Percentiles rank a stretch among this genome's conserved stretches.
These are phyloP conservation scores for Melocanna baccifera DNA, from an alignment of 176 grass and related monocot genomes.

Conservation along the genomic window DNA sequence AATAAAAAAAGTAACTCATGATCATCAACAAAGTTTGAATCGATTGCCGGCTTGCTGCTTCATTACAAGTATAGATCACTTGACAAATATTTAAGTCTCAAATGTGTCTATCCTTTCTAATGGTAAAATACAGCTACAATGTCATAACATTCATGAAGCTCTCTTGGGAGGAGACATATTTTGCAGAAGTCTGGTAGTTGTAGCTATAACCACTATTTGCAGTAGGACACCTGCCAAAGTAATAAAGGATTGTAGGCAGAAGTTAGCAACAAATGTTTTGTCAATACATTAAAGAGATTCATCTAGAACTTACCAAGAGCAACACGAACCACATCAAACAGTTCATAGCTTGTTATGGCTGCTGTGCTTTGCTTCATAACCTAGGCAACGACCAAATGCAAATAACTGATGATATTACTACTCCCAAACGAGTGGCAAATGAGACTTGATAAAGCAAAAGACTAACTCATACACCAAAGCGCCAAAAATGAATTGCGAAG, in stretches of 20 bases:
- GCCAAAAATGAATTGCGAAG: background rate
- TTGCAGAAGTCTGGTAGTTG: constrained; percentile 59
- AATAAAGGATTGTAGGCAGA: background rate
- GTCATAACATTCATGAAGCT: constrained; percentile 43
- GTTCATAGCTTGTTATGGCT: constrained; percentile 58
- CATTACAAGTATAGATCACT: constrained; percentile 5
- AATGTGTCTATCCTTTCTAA: background rate
- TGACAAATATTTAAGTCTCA: background rate
- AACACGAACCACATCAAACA: constrained; percentile 43
- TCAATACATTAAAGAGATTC: background rate
- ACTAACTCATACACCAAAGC: background rate
- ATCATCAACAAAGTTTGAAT: background rate
- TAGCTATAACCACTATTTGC: constrained; percentile 67
- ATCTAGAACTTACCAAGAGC: constrained; percentile 48
- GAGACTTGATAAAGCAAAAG: background rate
- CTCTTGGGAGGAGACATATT: constrained; percentile 88
- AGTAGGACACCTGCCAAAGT: constrained; percentile 52
- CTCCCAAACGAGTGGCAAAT: background rate
- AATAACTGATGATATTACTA: background rate
- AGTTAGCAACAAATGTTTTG: constrained; percentile 16
- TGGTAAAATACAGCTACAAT: background rate
- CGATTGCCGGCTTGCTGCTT: background rate
- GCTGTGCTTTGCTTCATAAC: constrained; percentile 44
- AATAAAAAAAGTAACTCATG: background rate
- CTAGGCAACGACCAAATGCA: constrained; percentile 31